Percentiles rank a stretch among this genome's conserved stretches.
phyloP scores from a whole-genome alignment of 2,329 filamentous ascomycete genomes.

The Ceratocystis destructans region DNA sequence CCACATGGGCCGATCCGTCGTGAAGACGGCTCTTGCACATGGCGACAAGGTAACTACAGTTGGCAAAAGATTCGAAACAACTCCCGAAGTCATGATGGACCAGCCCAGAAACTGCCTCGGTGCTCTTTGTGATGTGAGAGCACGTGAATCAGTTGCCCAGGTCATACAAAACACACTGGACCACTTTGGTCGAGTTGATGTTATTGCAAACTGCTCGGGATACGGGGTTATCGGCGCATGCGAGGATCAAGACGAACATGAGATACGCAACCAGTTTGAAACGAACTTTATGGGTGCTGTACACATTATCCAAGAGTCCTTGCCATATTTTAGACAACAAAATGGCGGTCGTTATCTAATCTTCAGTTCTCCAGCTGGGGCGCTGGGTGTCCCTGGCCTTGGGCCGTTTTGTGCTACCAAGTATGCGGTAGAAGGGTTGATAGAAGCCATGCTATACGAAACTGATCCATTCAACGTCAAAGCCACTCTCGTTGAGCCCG shows the following conservation, averaged over 20 bases:
- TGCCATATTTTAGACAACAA: slow-evolving; percentile 75
- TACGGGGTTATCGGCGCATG: slow-evolving; percentile 93
- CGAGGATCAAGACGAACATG: slow-evolving; percentile 92
- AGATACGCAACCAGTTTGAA: slow-evolving; percentile 90
- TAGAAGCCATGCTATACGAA: slow-evolving; percentile 95
- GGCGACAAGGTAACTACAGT: slow-evolving; percentile 78
- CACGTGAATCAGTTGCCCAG: slow-evolving; percentile 58
- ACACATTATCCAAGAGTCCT: slow-evolving; percentile 77
- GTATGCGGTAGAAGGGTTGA: slow-evolving; percentile 88
- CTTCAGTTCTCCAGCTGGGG: slow-evolving; percentile 83
- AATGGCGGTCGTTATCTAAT: slow-evolving; percentile 73
- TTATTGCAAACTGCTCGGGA: slow-evolving; percentile 86
- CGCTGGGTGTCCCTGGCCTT: slow-evolving; percentile 82
- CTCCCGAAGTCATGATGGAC: slow-evolving; percentile 54
- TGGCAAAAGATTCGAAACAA: slow-evolving; percentile 68
- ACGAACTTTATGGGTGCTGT: slow-evolving; percentile 95
- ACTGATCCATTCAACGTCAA: slow-evolving; percentile 85
- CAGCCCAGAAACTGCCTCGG: slow-evolving; percentile 63
- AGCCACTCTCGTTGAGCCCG: slow-evolving; percentile 82
- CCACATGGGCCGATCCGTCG: slow-evolving; percentile 84
- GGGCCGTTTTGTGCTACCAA: slow-evolving; percentile 95
- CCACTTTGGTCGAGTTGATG: slow-evolving; percentile 69
- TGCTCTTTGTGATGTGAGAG: slow-evolving; percentile 79
- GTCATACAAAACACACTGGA: slow-evolving; percentile 58
- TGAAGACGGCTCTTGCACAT: slow-evolving; percentile 65